Percentiles rank a stretch among this genome's conserved stretches.
Evolutionary conservation across 2,329 filamentous ascomycete genomes (phyloP).

Genomic region (Pseudogymnoascus sp.): DNA sequence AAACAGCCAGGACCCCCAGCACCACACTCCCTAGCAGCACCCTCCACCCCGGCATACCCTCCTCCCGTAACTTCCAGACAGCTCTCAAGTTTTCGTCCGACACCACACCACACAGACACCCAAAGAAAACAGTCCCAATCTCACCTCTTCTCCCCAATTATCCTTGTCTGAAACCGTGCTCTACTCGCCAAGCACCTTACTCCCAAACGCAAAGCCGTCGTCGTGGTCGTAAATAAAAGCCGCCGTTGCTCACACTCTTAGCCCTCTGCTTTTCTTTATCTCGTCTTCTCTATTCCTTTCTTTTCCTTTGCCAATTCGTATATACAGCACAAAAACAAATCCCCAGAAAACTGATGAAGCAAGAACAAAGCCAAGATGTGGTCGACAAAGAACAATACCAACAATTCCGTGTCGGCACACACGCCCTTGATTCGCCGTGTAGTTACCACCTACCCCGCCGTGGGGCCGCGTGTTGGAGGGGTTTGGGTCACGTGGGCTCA

Average conservation of each 20-base stretch:
- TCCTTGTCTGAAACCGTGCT: neutral
- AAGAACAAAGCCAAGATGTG: too few relatives aligned
- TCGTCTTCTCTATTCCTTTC: neutral
- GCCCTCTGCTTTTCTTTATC: neutral
- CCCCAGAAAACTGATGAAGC: too few relatives aligned
- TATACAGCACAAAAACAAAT: neutral
- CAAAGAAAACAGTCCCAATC: conserved; percentile 11
- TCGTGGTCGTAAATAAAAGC: neutral
- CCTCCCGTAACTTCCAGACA: neutral
- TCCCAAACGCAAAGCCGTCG: neutral
- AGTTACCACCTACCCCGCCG: too few relatives aligned
- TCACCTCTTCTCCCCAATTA: neutral
- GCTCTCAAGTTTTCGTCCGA: conserved; percentile 12
- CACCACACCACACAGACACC: conserved; percentile 17
- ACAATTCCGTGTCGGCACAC: too few relatives aligned
- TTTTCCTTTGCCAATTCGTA: neutral
- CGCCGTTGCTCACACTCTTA: too few relatives aligned
- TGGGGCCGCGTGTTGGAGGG: too few relatives aligned
- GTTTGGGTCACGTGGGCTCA: too few relatives aligned
- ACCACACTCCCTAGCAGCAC: neutral
- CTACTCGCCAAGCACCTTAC: neutral
- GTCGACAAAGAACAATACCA: too few relatives aligned
- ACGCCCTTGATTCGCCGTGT: too few relatives aligned
- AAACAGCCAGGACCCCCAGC: neutral
- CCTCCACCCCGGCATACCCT: neutral